phyloP scores from a whole-genome alignment of 1,284 basidiomycete species.

The Austroboletus niveus region DNA sequence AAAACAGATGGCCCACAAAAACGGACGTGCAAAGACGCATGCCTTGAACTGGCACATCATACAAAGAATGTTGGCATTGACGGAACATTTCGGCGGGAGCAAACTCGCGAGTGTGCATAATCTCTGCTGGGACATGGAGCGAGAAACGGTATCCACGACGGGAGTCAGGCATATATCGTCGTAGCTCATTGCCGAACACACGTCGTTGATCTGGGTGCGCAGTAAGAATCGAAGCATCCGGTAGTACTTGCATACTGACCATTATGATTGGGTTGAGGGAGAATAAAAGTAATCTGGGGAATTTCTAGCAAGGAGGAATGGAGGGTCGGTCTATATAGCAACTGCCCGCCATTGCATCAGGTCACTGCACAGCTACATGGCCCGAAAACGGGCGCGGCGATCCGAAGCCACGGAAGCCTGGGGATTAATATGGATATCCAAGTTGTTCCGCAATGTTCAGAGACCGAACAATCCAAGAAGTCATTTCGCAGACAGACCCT shows the following conservation, averaged over 20 bases:
- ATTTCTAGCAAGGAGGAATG: background rate
- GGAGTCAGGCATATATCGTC: conserved; percentile 4
- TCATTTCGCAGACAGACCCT: background rate
- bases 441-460: background rate
- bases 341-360: conserved; percentile 14
- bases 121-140: background rate
- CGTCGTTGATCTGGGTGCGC: conserved; percentile 1
- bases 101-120: background rate
- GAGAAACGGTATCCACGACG: conserved; percentile 8
- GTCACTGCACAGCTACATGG: conserved; percentile 18
- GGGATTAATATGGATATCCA: background rate
- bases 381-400: conserved; percentile 6
- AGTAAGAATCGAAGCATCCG: background rate
- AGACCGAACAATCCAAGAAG: background rate
- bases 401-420: conserved; percentile 1
- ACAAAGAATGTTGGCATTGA: conserved; percentile 8
- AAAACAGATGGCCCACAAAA: conserved; percentile 21
- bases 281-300: background rate
- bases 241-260: conserved; percentile 11
- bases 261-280: background rate
- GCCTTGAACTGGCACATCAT: conserved; percentile 4
- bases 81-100: background rate
- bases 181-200: background rate
- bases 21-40: background rate
- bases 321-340: conserved; percentile 26